A percentile compares a stretch with the other conserved stretches of the same genome.
phyloP scores from a whole-genome alignment of 2,329 filamentous ascomycete species.

The Botrytis sinoallii region DNA sequence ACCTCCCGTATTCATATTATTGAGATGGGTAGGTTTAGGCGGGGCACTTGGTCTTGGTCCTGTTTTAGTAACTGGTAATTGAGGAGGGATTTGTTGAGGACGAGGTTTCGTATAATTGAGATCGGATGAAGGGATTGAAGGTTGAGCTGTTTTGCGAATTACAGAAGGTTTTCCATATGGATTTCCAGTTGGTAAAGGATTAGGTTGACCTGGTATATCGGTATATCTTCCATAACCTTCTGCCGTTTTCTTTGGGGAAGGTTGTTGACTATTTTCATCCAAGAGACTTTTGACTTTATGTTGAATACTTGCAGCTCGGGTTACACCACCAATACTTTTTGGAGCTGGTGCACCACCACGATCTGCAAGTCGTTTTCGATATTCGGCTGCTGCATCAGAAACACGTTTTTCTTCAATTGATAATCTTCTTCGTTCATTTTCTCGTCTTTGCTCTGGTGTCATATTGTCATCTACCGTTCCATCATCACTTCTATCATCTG shows the following conservation, averaged over 20 bases:
- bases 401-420: constrained; percentile 89
- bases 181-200: constrained; percentile 27
- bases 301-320: constrained; percentile 80
- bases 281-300: constrained; percentile 84
- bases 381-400: constrained; percentile 83
- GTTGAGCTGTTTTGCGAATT: constrained; percentile 45
- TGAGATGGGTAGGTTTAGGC: constrained; percentile 60
- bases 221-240: constrained; percentile 90
- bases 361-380: constrained; percentile 69
- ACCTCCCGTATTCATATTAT: constrained; percentile 48
- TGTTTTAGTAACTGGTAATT: constrained; percentile 33
- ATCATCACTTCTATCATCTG: constrained; percentile 65
- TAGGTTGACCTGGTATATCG: constrained; percentile 40
- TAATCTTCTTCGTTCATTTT: constrained; percentile 77
- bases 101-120: constrained; percentile 32
- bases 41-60: constrained; percentile 52
- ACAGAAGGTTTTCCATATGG: constrained; percentile 34
- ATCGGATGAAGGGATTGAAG: constrained; percentile 27
- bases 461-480: constrained; percentile 66
- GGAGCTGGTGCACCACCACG: constrained; percentile 51
- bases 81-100: constrained; percentile 27
- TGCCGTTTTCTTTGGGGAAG: constrained; percentile 64
- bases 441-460: constrained; percentile 83
- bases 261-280: constrained; percentile 67
- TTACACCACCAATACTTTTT: constrained; percentile 56